phyloP scores from a whole-genome alignment of 2,329 filamentous ascomycete species.

The Cordyceps cicadae region DNA sequence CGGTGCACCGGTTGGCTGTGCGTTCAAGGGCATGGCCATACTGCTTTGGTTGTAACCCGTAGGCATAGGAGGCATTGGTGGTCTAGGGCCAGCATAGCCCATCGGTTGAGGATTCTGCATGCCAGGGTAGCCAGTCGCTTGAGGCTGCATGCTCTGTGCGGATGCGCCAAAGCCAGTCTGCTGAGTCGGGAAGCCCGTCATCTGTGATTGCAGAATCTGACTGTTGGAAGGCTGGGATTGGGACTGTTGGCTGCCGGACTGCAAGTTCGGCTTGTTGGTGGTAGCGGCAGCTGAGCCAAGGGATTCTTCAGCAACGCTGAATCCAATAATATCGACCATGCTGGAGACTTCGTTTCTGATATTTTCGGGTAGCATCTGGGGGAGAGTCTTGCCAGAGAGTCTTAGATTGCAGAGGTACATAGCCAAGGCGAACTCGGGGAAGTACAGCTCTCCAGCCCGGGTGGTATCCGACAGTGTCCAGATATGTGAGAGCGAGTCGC shows the following conservation, averaged over 20 bases:
- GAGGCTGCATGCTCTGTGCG: conserved; percentile 52
- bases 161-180: conserved; percentile 51
- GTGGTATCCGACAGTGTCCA: conserved; percentile 96
- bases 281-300: conserved; percentile 39
- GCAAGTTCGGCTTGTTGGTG: conserved; percentile 64
- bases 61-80: conserved; percentile 77
- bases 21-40: conserved; percentile 63
- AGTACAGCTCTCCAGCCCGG: conserved; percentile 89
- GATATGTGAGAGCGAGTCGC: conserved; percentile 82
- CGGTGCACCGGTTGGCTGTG: conserved; percentile 87
- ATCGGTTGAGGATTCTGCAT: conserved; percentile 51
- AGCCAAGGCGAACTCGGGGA: conserved; percentile 92
- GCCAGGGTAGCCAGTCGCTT: conserved; percentile 62
- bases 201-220: conserved; percentile 55
- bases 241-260: conserved; percentile 53
- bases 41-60: conserved; percentile 57
- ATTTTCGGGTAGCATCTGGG: conserved; percentile 65
- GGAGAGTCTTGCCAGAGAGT: conserved; percentile 77
- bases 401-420: conserved; percentile 98
- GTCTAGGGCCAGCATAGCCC: conserved; percentile 77
- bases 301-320: conserved; percentile 72
- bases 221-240: conserved; percentile 68
- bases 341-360: conserved; percentile 96
- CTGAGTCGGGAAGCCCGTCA: conserved; percentile 37
- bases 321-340: conserved; percentile 99